Evolutionary conservation across 768 basidiomycete species (phyloP), one percentile per base, ranked within the genome.

Genomic region (Rhodotorula diobovata): DNA sequence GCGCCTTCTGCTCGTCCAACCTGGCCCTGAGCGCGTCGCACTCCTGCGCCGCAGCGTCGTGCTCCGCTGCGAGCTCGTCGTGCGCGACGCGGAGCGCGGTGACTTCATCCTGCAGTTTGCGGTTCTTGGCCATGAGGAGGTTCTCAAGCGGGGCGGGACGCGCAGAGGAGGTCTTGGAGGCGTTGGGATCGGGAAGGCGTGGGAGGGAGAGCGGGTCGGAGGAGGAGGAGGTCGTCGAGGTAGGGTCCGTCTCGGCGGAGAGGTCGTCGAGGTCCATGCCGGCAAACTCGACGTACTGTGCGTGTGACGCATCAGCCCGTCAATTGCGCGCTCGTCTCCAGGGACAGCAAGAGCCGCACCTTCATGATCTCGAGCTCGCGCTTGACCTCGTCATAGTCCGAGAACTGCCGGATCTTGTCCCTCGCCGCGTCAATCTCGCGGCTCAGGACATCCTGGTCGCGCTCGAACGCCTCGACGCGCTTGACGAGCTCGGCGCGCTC

Each of bases 291-390:
- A 99, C 94, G 76, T 89, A 97, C 96, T 98, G 76, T 30, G 12
- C 11, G 25, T n/a, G n/a, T n/a, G n/a, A n/a, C n/a, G n/a, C n/a
- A 28, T n/a, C 5, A 15, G 21, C 8, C 11, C 3, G 28, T 34
- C 21, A 7, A 23, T 35, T 5, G 1, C 25, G 23, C 8, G 48
- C 23, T 12, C 23, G 48, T 6, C 11, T 4, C 11, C 23, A 61
- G 34, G 57, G 51, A 21, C 71, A n/a, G 61, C n/a, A 20, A 2
- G 15, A 12, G 51, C 21, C 82, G 57, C 60, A 91, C 96, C 87
- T 99, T 97, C 91, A 98, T 91, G 74, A 99, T 98, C 78, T 93
- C 93, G 39, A 99, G 84, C 80, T 99, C 96, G 37, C 96, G 88
- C 82, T 98, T 98, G 78, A 98, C 87, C 82, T 98, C 94, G 77